Percentiles rank a stretch among this genome's conserved stretches.
Conservation (phyloP, 768 basidiomycete species). For the Phaeotremella skinneri region DNA sequence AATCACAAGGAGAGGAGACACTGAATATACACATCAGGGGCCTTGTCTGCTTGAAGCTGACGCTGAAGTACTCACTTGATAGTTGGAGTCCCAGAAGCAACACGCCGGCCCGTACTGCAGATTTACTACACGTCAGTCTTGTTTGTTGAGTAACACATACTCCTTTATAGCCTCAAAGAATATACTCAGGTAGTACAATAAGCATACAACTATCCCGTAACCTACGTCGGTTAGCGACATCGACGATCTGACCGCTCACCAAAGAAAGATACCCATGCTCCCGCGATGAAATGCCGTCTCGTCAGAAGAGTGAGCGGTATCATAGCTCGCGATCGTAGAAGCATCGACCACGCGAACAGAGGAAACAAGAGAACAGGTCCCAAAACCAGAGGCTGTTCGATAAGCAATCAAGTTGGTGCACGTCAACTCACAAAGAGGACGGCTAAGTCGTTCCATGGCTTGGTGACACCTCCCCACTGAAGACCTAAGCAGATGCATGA, state of each 20-base stretch:
- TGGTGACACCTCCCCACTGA: conserved; percentile 30
- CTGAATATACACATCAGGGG: background rate
- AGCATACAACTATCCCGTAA: conserved; percentile 26
- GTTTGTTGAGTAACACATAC: background rate
- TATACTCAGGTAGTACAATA: conserved; percentile 30
- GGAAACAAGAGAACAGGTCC: conserved; percentile 16
- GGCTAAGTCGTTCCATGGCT: conserved; percentile 18
- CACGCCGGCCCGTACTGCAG: conserved; percentile 22
- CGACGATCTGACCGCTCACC: conserved; percentile 5
- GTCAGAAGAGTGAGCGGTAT: conserved; percentile 21
- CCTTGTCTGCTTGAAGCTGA: background rate
- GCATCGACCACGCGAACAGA: conserved; percentile 21
- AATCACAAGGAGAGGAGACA: conserved; percentile 24
- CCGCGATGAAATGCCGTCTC: conserved; percentile 27
- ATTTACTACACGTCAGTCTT: conserved; percentile 6
- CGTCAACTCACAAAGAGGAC: conserved; percentile 26
- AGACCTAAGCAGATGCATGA: conserved; percentile 32
- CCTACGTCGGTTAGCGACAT: conserved; percentile 2
- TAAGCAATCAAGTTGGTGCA: background rate
- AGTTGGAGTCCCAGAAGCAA: conserved; percentile 23
- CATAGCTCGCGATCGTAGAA: conserved; percentile 27
- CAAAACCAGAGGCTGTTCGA: conserved; percentile 18
- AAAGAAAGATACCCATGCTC: conserved; percentile 26
- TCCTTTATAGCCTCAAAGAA: conserved; percentile 35
- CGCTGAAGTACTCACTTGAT: conserved; percentile 16